Conservation (phyloP, 2,329 filamentous ascomycete genomes). For the Sphaceloma murrayae region DNA sequence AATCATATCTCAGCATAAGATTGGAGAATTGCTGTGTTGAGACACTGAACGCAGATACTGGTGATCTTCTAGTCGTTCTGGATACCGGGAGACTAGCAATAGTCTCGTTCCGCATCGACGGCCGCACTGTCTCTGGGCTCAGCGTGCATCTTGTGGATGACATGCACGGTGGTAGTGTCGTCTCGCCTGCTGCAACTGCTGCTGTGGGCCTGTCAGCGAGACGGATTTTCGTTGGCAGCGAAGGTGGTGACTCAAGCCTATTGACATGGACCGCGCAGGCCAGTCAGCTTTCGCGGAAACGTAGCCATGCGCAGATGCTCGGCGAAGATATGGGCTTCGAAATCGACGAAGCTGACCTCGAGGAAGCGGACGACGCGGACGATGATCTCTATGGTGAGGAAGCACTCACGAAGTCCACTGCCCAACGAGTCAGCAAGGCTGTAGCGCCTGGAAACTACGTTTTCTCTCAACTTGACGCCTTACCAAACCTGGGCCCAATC, state of each 20-base stretch:
- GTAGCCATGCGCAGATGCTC: slow-evolving; percentile 52
- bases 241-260: slow-evolving; percentile 70
- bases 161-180: slow-evolving; percentile 53
- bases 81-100: slow-evolving; percentile 65
- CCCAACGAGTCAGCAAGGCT: slow-evolving; percentile 29
- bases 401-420: slow-evolving; percentile 32
- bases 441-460: slow-evolving; percentile 54
- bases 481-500: slow-evolving; percentile 72
- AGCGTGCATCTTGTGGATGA: slow-evolving; percentile 56
- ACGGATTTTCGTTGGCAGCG: slow-evolving; percentile 74
- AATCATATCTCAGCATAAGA: slow-evolving; percentile 67
- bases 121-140: slow-evolving; percentile 80
- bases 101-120: slow-evolving; percentile 76
- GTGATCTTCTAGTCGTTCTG: slow-evolving; percentile 76
- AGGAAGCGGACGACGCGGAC: slow-evolving; percentile 46
- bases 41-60: slow-evolving; percentile 62
- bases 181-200: slow-evolving; percentile 58
- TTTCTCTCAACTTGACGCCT: slow-evolving; percentile 67
- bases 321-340: slow-evolving; percentile 37
- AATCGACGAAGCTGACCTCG: slow-evolving; percentile 50
- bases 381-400: slow-evolving; percentile 57
- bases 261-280: slow-evolving; percentile 68
- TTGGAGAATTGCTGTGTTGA: slow-evolving; percentile 76
- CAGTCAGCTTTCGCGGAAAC: slow-evolving; percentile 51
- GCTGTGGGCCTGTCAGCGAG: slow-evolving; percentile 58